These are phyloP conservation scores for Teunomyces kruisii DNA, from an alignment of 805 yeast genomes.

Conservation along the genomic window DNA sequence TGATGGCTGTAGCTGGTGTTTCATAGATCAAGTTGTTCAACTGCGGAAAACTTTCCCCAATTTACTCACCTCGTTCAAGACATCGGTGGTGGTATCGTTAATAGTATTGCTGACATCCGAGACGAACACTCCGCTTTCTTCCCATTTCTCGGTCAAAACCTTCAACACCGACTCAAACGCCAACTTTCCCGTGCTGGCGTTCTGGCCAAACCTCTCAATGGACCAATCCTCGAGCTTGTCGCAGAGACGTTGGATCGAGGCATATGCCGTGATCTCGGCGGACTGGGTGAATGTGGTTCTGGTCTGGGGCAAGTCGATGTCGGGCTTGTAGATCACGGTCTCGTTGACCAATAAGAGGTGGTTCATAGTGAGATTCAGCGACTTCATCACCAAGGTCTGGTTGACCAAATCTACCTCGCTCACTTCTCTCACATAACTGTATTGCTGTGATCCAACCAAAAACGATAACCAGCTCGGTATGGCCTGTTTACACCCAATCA, in stretches of 20 bases:
- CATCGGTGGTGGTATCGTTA: conserved; percentile 14
- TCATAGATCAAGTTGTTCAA: no score
- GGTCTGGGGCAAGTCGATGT: conserved; percentile 46
- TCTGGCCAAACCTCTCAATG: conserved; percentile 82
- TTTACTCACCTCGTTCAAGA: conserved; percentile 17
- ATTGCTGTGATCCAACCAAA: conserved; percentile 69
- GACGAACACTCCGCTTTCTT: conserved; percentile 38
- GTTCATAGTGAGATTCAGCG: conserved; percentile 83
- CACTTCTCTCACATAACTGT: conserved; percentile 84
- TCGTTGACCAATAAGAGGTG: conserved; percentile 78
- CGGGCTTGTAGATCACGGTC: conserved; percentile 80
- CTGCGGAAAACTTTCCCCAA: conserved; percentile 12
- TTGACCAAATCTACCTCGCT: conserved; percentile 73
- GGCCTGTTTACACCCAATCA: conserved; percentile 84
- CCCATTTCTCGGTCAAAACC: conserved; percentile 46
- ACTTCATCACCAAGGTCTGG: conserved; percentile 71
- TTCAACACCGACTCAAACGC: conserved; percentile 84
- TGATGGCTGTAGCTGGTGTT: no score
- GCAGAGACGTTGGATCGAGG: conserved; percentile 66
- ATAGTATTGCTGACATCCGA: conserved; percentile 23
- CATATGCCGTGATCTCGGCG: conserved; percentile 88
- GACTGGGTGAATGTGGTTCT: conserved; percentile 72
- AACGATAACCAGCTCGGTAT: conserved; percentile 79
- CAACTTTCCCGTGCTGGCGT: conserved; percentile 74
- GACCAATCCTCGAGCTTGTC: conserved; percentile 91